A percentile compares a stretch with the other conserved stretches of the same genome.
Conservation (phyloP, 2,329 filamentous ascomycete species). For the Alternaria ethzedia region DNA sequence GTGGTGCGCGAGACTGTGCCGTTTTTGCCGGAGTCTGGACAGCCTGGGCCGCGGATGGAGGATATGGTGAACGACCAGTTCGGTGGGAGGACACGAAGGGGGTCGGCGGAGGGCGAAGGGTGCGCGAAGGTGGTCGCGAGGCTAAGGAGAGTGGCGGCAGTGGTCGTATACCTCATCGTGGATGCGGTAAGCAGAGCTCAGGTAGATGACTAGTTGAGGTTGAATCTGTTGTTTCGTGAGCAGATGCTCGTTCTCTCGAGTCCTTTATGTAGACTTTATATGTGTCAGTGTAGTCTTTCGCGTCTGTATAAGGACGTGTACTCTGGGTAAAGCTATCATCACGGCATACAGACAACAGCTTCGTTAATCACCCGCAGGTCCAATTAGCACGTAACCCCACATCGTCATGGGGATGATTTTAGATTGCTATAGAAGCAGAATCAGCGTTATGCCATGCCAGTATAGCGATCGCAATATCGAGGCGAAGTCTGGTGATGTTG, state of each 20-base stretch:
- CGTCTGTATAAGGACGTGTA: not conserved
- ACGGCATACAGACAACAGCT: not conserved
- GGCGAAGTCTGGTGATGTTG: not conserved
- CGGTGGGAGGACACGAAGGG: constrained; percentile 16
- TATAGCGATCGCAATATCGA: not conserved
- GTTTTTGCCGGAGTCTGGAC: constrained; percentile 14
- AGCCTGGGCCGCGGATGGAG: constrained; percentile 22
- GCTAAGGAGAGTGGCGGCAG: constrained; percentile 4
- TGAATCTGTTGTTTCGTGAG: not conserved
- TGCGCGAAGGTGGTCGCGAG: constrained; percentile 14
- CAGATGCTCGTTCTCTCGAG: not conserved
- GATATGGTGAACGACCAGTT: constrained; percentile 22
- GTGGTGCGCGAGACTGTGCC: constrained; percentile 2
- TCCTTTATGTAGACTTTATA: not conserved
- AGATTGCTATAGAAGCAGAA: not conserved
- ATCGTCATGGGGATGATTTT: not conserved
- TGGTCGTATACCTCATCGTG: constrained; percentile 8
- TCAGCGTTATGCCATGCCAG: not conserved
- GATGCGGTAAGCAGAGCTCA: not conserved
- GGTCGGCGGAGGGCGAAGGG: constrained; percentile 5
- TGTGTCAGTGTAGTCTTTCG: not conserved
- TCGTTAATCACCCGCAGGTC: not conserved
- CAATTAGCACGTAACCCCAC: not conserved
- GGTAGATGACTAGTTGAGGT: not conserved
- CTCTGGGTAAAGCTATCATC: not conserved